Evolutionary conservation across 1,284 basidiomycete species (phyloP).

Genomic region (Apiotrichum gamsii): DNA sequence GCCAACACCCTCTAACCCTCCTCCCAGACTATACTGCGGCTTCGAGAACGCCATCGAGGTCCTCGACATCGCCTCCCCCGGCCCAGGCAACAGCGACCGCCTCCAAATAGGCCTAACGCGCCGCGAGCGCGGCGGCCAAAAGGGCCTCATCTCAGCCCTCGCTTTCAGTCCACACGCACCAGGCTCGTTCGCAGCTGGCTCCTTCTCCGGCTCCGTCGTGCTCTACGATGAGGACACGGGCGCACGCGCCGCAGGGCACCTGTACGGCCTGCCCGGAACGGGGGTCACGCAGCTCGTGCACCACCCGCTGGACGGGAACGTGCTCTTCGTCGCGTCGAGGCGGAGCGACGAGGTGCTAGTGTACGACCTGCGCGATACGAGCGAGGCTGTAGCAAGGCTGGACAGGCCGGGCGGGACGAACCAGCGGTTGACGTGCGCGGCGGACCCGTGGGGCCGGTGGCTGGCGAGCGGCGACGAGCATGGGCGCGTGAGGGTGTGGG

Average conservation of each 20-base stretch:
- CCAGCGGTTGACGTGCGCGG: constrained; percentile 68
- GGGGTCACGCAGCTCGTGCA: constrained; percentile 75
- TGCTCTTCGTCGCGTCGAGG: constrained; percentile 72
- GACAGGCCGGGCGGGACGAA: constrained; percentile 55
- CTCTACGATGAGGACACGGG: constrained; percentile 62
- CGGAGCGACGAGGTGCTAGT: constrained; percentile 59
- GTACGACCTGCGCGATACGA: constrained; percentile 68
- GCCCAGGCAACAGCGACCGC: constrained; percentile 52
- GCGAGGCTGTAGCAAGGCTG: constrained; percentile 27
- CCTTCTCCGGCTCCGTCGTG: constrained; percentile 58
- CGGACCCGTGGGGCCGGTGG: constrained; percentile 65
- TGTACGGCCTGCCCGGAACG: constrained; percentile 58
- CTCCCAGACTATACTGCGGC: constrained; percentile 77
- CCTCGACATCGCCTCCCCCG: constrained; percentile 58
- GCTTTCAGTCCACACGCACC: constrained; percentile 66
- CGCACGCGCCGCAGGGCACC: constrained; percentile 55
- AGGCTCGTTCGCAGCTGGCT: constrained; percentile 65
- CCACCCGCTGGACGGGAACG: constrained; percentile 63
- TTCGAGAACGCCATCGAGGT: constrained; percentile 84
- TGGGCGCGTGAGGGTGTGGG: constrained; percentile 37
- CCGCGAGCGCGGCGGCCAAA: constrained; percentile 74
- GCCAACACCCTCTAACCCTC: no score
- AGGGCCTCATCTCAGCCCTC: constrained; percentile 69
- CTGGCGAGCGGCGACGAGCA: constrained; percentile 59
- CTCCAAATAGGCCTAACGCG: constrained; percentile 68